Evolutionary conservation across 1,139 yeast species (phyloP).

Genomic region (Entelexis sorbosivorans): DNA sequence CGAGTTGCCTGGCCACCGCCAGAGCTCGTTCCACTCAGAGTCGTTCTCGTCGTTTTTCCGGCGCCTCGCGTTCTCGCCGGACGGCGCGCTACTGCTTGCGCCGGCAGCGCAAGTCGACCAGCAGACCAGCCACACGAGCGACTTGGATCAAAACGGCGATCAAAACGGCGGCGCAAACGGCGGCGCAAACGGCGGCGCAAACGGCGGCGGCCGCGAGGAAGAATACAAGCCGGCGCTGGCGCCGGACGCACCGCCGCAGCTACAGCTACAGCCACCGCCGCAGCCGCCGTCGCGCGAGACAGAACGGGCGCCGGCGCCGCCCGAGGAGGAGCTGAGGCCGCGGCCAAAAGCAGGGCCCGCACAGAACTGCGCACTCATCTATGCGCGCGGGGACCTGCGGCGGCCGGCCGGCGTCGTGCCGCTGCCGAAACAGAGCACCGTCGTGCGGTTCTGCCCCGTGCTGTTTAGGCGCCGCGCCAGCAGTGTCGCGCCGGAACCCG

Average conservation of each 20-base stretch:
- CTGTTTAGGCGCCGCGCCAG: slow-evolving; percentile 31
- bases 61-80: slow-evolving; percentile 75
- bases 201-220: too few species aligned
- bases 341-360: neutral
- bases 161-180: too few species aligned
- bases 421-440: slow-evolving; percentile 79
- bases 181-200: too few species aligned
- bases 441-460: slow-evolving; percentile 63
- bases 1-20: slow-evolving; percentile 28
- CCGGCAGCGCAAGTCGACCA: slow-evolving; percentile 52
- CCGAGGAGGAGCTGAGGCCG: too few species aligned
- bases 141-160: too few species aligned
- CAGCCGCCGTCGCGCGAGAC: too few species aligned
- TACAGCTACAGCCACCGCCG: too few species aligned
- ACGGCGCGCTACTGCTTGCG: slow-evolving; percentile 67
- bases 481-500: neutral
- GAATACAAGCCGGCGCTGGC: too few species aligned
- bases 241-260: too few species aligned
- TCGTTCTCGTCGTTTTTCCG: slow-evolving; percentile 83
- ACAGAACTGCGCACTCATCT: slow-evolving; percentile 59
- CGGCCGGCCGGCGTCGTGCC: slow-evolving; percentile 71
- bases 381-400: slow-evolving; percentile 39
- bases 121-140: too few species aligned
- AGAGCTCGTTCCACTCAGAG: slow-evolving; percentile 49
- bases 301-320: too few species aligned